phyloP scores from a whole-genome alignment of 2,329 filamentous ascomycete genomes.

The Ophiostoma fasciatum region DNA sequence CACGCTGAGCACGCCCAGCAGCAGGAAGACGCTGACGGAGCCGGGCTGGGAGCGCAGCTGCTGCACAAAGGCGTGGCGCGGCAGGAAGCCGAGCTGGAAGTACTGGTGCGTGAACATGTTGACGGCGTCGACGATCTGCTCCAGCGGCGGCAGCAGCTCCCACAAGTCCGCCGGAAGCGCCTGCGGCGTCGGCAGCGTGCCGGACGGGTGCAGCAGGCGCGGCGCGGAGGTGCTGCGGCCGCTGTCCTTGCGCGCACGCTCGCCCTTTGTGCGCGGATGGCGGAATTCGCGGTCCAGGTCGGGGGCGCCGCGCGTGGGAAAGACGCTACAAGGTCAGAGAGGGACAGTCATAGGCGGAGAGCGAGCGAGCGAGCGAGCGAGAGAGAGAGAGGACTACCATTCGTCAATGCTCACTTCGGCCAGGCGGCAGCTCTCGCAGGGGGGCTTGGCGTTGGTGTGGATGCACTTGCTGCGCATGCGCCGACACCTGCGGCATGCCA shows the following conservation, averaged over 20 bases:
- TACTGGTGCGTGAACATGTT: conserved; percentile 38
- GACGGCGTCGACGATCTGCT: conserved; percentile 36
- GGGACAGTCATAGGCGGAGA: neutral
- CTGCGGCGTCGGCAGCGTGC: too few relatives aligned
- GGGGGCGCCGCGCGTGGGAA: conserved; percentile 36
- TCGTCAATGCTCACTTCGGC: conserved; percentile 32
- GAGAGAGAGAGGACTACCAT: conserved; percentile 25
- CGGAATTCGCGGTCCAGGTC: conserved; percentile 41
- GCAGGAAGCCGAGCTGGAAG: conserved; percentile 45
- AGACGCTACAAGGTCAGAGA: conserved; percentile 23
- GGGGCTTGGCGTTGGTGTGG: conserved; percentile 10
- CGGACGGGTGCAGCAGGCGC: neutral
- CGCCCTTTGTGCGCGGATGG: conserved; percentile 35
- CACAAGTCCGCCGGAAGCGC: conserved; percentile 25
- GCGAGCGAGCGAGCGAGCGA: neutral
- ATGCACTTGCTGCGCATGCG: conserved; percentile 15
- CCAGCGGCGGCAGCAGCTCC: conserved; percentile 33
- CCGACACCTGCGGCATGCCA: conserved; percentile 14
- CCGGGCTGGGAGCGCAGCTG: conserved; percentile 30
- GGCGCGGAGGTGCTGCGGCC: neutral
- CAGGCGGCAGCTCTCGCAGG: conserved; percentile 34
- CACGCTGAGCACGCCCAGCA: conserved; percentile 40
- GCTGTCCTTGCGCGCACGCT: conserved; percentile 25
- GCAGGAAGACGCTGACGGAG: conserved; percentile 38
- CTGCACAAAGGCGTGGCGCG: conserved; percentile 34